A percentile compares a stretch with the other conserved stretches of the same genome.
Conservation (phyloP, 2,329 filamentous ascomycete genomes). For the Geoglossum cookeanum region DNA sequence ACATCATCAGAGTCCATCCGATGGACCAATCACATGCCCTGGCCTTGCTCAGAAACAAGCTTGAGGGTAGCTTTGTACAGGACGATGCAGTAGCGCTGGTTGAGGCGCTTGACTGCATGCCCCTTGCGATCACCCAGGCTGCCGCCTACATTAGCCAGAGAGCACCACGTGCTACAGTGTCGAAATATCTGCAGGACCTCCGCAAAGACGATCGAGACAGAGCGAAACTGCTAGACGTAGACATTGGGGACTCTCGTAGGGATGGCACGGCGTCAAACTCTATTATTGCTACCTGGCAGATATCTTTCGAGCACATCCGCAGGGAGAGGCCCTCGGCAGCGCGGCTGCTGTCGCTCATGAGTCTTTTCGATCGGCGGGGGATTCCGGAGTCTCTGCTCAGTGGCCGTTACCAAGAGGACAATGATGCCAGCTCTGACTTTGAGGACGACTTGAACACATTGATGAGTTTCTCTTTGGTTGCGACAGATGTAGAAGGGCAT, state of each 20-base stretch:
- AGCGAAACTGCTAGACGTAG: slow-evolving; percentile 7
- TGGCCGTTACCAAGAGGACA: background rate
- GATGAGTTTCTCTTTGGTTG: slow-evolving; percentile 6
- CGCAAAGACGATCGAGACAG: too few relatives aligned
- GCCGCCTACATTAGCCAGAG: slow-evolving; percentile 22
- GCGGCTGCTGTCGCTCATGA: slow-evolving; percentile 8
- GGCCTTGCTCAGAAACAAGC: background rate
- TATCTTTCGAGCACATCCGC: slow-evolving; percentile 9
- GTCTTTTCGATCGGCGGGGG: slow-evolving; percentile 10
- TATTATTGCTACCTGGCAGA: slow-evolving; percentile 9
- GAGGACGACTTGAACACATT: slow-evolving; percentile 5
- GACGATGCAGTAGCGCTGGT: slow-evolving; percentile 3
- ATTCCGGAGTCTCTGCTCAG: slow-evolving; percentile 8
- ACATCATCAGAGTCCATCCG: slow-evolving; percentile 6
- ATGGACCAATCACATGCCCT: background rate
- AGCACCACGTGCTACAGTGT: too few relatives aligned
- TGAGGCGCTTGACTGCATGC: slow-evolving; percentile 7
- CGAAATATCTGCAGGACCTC: too few relatives aligned
- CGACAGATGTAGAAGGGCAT: background rate
- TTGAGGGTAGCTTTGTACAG: background rate
- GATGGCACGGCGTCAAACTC: slow-evolving; percentile 10
- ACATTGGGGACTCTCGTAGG: slow-evolving; percentile 8
- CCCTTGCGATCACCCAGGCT: slow-evolving; percentile 11
- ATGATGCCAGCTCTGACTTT: slow-evolving; percentile 7
- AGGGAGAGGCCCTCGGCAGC: slow-evolving; percentile 5